Evolutionary conservation across 495 filamentous ascomycete genomes (phyloP), one percentile per base, ranked within the genome.

Genomic region (Neurospora tetrasperma): DNA sequence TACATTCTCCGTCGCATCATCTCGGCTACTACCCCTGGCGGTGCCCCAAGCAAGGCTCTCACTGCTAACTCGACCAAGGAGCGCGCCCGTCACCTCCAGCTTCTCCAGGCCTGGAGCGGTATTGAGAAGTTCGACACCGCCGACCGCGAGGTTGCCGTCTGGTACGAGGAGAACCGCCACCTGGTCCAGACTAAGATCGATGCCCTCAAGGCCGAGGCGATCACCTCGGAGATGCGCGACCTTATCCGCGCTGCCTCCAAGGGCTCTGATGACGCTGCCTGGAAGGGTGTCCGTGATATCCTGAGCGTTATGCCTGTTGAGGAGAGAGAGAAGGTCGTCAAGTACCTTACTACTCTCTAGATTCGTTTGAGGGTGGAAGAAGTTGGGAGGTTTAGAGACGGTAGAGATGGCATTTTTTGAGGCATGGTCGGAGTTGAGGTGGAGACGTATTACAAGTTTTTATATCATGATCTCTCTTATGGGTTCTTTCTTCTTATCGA

Each of bases 101-200:
- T 88, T 43, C 88, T 98, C 43, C 86, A 88, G 80, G 88, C 93
- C 38, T 98, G 94, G 94, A 91, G 88, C 44, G 90, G 87, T 42
- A 82, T 96, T 66, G 75, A 89, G 20, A 84, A 90, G 73, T 93
- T 97, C 80, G 88, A 92, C 42, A 84, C 85, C 46, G 88, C 92
- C 70, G 96, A 99, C 80, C 87, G 86, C 69, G 90, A 90, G 75
- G 96, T 98, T 43, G 92, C 94, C n/a, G 84, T 87, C 72, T 99
- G 96, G 96, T 98, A 97, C 79, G 96, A 99, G 87, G 92, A 97
- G 84, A 96, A 98, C 82, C 88, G 92, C 78, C 93, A 94, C 85
- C 80, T 84, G 6, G 88, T 98, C 16, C 84, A 90, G 73, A 83
- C 85, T 69, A 96, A 94, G 87, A 85, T 98, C 59, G 94, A 98